Percentiles rank a stretch among this genome's conserved stretches.
phyloP scores from a whole-genome alignment of 140 eudicot species.

The Flaveria floridana region DNA sequence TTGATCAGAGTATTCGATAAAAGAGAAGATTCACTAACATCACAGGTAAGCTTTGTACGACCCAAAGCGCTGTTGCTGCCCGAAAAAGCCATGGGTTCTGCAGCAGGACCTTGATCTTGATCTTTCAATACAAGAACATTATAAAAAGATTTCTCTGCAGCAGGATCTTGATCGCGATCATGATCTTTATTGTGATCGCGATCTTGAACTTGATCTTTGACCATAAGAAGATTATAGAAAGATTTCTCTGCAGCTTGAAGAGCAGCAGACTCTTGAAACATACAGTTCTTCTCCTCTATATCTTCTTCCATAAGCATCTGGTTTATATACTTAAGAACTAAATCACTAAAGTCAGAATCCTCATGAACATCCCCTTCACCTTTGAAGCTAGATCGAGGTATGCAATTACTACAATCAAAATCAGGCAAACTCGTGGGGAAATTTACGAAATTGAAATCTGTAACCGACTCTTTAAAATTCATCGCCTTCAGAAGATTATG shows the following conservation, averaged over 20 bases:
- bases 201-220: slow-evolving; percentile 27
- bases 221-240: slow-evolving; percentile 62
- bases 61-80: slow-evolving; percentile 7
- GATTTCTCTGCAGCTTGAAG: slow-evolving; percentile 81
- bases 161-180: slow-evolving; percentile 13
- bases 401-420: slow-evolving; percentile 20
- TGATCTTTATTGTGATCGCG: slow-evolving; percentile 18
- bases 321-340: slow-evolving; percentile 62
- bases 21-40: slow-evolving; percentile 27
- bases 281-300: slow-evolving; percentile 61
- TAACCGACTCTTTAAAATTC: slow-evolving; percentile 27
- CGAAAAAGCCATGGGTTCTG: slow-evolving; percentile 4
- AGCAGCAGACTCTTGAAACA: slow-evolving; percentile 81
- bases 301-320: slow-evolving; percentile 95
- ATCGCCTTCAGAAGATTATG: slow-evolving; percentile 31
- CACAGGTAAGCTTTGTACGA: slow-evolving; percentile 33
- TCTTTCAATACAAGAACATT: background rate
- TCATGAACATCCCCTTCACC: slow-evolving; percentile 45
- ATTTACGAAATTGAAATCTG: slow-evolving; percentile 20
- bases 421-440: slow-evolving; percentile 21
- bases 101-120: slow-evolving; percentile 17
- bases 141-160: background rate
- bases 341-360: slow-evolving; percentile 78
- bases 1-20: slow-evolving; percentile 4
- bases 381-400: slow-evolving; percentile 29